phyloP scores from a whole-genome alignment of 2,329 filamentous ascomycete species.

The Colletotrichum echinochloae region DNA sequence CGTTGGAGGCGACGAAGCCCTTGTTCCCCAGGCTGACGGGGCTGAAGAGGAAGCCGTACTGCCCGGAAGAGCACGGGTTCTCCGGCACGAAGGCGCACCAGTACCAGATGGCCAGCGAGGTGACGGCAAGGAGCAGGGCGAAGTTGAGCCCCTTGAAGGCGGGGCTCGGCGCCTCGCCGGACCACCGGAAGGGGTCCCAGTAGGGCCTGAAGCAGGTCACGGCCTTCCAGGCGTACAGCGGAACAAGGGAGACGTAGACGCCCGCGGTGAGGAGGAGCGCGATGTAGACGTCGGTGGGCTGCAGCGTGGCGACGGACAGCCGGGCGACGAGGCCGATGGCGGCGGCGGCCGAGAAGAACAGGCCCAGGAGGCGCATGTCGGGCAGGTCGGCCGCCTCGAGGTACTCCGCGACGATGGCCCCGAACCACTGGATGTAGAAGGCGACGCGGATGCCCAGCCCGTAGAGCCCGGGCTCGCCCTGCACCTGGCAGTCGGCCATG shows the following conservation, averaged over 20 bases:
- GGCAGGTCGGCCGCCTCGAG: slow-evolving; percentile 46
- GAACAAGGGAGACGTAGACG: slow-evolving; percentile 48
- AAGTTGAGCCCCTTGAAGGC: slow-evolving; percentile 46
- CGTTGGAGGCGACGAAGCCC: slow-evolving; percentile 46
- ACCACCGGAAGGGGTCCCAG: slow-evolving; percentile 48
- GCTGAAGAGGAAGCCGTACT: slow-evolving; percentile 51
- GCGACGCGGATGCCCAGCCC: slow-evolving; percentile 51
- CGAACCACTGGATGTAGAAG: slow-evolving; percentile 54
- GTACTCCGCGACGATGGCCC: slow-evolving; percentile 48
- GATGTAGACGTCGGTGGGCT: slow-evolving; percentile 50
- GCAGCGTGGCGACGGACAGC: slow-evolving; percentile 42
- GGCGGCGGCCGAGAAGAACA: slow-evolving; percentile 47
- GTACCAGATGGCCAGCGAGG: slow-evolving; percentile 50
- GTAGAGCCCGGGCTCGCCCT: slow-evolving; percentile 49
- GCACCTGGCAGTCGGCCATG: slow-evolving; percentile 45
- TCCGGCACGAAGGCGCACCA: slow-evolving; percentile 46
- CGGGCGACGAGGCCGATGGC: slow-evolving; percentile 47
- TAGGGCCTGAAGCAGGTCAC: slow-evolving; percentile 48
- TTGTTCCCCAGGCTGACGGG: slow-evolving; percentile 45
- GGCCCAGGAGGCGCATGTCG: slow-evolving; percentile 49
- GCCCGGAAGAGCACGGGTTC: slow-evolving; percentile 43
- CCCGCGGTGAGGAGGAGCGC: slow-evolving; percentile 49
- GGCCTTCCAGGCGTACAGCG: slow-evolving; percentile 50
- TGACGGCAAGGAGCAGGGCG: slow-evolving; percentile 45
- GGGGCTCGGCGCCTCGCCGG: slow-evolving; percentile 45